These are phyloP conservation scores for Syzygium jambos DNA, from an alignment of 345 rosid genomes.

Conservation along the genomic window DNA sequence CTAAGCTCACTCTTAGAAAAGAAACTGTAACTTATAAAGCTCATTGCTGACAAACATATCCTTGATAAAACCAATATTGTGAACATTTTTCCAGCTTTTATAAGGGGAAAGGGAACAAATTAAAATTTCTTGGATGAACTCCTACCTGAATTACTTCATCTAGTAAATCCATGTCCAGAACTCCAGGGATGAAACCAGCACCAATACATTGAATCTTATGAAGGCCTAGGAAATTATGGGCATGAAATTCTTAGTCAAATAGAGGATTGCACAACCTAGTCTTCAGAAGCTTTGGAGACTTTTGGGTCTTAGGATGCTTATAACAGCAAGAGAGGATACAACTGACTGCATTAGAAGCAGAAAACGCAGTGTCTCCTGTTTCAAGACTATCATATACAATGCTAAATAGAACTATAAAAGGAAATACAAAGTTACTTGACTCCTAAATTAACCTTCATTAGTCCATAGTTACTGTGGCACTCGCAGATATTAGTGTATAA, in stretches of 20 bases:
- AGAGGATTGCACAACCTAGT: background rate
- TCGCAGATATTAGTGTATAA: background rate
- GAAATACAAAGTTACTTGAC: background rate
- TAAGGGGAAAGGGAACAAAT: background rate
- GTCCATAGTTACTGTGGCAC: background rate
- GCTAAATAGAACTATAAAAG: background rate
- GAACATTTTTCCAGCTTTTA: background rate
- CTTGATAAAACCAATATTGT: background rate
- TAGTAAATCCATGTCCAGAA: constrained; percentile 31
- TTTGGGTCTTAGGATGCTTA: background rate
- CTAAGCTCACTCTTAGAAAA: background rate
- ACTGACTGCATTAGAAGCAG: background rate
- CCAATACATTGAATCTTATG: constrained; percentile 67
- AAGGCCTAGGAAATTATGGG: constrained; percentile 22
- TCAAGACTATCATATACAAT: background rate
- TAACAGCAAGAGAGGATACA: background rate
- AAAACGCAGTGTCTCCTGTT: background rate
- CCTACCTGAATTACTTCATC: constrained; percentile 45
- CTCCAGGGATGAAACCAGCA: constrained; percentile 51
- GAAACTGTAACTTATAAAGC: background rate
- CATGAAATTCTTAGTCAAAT: background rate
- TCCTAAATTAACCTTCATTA: background rate
- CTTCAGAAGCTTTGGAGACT: background rate
- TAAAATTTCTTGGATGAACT: background rate
- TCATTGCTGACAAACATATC: background rate